Percentiles rank a stretch among this genome's conserved stretches.
These are phyloP conservation scores for Betula pendula DNA, from an alignment of 306 rosid species.

Conservation along the genomic window DNA sequence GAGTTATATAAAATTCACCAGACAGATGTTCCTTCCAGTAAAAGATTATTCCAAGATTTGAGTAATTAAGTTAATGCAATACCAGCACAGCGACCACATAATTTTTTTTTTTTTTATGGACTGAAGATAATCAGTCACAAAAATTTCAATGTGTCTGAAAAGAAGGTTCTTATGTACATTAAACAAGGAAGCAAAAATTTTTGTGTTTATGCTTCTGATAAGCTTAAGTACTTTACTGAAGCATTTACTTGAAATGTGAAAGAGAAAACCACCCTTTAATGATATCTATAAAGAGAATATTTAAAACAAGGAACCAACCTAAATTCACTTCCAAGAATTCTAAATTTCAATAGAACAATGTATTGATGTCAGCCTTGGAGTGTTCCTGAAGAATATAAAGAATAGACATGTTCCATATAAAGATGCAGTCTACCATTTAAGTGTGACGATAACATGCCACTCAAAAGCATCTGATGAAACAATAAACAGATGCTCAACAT, in stretches of 20 bases:
- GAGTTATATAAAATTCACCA: too few species aligned
- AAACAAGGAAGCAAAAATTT: background rate
- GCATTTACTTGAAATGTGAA: background rate
- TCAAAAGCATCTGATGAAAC: too few species aligned
- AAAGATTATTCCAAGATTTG: conserved; percentile 5
- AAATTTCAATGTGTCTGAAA: background rate
- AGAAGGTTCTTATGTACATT: background rate
- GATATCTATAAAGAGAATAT: background rate
- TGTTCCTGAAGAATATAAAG: background rate
- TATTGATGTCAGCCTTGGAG: background rate
- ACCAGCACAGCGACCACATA: background rate
- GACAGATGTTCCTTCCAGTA: background rate
- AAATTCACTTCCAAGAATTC: background rate
- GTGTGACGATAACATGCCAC: background rate
- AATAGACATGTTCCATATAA: background rate
- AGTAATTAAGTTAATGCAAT: background rate
- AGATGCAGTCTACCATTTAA: background rate
- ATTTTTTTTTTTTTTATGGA: background rate
- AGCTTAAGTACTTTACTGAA: background rate
- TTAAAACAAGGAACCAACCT: background rate
- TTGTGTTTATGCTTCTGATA: background rate
- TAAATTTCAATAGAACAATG: background rate
- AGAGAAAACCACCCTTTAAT: background rate
- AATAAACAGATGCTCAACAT: too few species aligned
- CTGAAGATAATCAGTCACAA: background rate